Base-by-base conservation (phyloP, 371 early-diverging fungal species). In the Rhizopus microsporus region DNA sequence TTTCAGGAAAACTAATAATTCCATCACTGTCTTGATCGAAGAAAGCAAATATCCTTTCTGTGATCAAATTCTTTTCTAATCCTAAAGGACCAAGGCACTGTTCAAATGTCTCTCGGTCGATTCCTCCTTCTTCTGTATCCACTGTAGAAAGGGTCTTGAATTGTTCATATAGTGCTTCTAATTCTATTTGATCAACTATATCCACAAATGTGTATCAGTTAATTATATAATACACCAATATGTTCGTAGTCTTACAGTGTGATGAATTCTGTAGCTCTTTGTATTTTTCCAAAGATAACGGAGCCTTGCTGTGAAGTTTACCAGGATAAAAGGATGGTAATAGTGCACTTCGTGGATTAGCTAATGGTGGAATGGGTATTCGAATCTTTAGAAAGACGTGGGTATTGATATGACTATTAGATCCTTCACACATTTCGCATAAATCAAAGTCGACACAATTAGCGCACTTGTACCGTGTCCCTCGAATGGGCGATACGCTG, bases 381-480 rank as follows among this genome's bases (percentile, higher is more conserved):
- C 92, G 71, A 47, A 97, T 94, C 60, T 96, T 95, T 45, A 96
- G 71, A 66, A 96, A 90, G 3, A 91, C 84, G 51, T 97, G 98
- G 0, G 93, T 90, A 47, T 82, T 82, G 23, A 71, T 50, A 65
- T 97, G 98, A 0, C 68, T 77, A 29, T 84, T 82, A 10, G 90
- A 86, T 12, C 80, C 84, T 65, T 96, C 96, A 67, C 97, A 97
- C 34, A 81, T 73, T 65, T 93, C 94, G 66, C 98, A 97, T n/a
- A 97, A 67, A 77, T 97, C 98, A 63, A 84, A 93, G 58, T 94
- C 94, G 43, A 89, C 86, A 60, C 98, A 97, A 58, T 96, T 94
- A 40, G 90, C 88, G 64, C 98, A 97, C 60, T 92, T 94, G 82
- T 88, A 96, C 4, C 98, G 87, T 33, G 87, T 74, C 1, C 98